phyloP scores from a whole-genome alignment of 1,139 yeast species.

The Blastobotrys illinoisensis region DNA sequence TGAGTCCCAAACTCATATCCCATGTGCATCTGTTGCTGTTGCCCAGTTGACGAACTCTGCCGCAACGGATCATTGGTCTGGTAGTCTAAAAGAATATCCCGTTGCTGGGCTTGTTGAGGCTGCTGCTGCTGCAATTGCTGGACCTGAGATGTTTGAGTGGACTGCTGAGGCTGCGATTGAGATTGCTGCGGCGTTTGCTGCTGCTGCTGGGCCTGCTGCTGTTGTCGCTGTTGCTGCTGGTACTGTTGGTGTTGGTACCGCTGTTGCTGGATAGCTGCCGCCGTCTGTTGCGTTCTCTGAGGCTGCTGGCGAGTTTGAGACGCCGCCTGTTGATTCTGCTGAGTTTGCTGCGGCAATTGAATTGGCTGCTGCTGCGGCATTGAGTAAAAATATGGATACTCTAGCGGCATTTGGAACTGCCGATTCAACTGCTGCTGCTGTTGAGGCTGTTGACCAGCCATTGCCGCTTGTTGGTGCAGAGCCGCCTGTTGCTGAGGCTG shows the following conservation, averaged over 20 bases:
- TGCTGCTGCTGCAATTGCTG: conserved; percentile 5
- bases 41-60: conserved; percentile 2
- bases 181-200: conserved; percentile 5
- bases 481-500: conserved; percentile 6
- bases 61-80: conserved; percentile 11
- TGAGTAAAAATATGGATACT: background rate
- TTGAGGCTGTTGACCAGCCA: background rate
- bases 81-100: conserved; percentile 5
- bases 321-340: background rate
- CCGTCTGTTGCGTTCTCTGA: background rate
- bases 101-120: conserved; percentile 8
- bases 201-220: conserved; percentile 6
- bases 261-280: conserved; percentile 1
- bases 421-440: conserved; percentile 2
- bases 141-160: background rate
- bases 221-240: conserved; percentile 4
- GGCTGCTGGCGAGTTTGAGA: background rate
- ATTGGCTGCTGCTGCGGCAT: background rate
- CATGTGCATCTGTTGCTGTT: conserved; percentile 6
- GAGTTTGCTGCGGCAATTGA: conserved; percentile 1
- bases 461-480: background rate
- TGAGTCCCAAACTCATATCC: conserved; percentile 2
- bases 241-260: conserved; percentile 7
- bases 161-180: conserved; percentile 2
- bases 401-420: background rate